These are phyloP conservation scores for Fusarium agapanthi DNA, from an alignment of 2,329 filamentous ascomycete genomes.

Conservation along the genomic window DNA sequence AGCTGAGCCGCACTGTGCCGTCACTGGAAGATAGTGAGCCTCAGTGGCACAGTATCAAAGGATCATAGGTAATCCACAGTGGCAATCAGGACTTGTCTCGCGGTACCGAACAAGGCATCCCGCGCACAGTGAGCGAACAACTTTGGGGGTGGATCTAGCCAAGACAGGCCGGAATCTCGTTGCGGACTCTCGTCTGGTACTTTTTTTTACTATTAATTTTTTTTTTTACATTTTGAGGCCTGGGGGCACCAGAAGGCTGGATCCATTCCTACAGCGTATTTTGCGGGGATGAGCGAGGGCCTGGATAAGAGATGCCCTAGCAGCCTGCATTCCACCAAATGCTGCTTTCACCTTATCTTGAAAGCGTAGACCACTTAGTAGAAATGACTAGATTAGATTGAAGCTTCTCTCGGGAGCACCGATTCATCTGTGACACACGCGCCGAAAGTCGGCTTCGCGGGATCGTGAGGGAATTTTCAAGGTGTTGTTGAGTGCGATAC, in stretches of 20 bases:
- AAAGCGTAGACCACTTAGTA: not conserved
- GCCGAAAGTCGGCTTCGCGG: constrained; percentile 9
- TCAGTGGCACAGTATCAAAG: constrained; percentile 11
- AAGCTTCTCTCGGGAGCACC: constrained; percentile 17
- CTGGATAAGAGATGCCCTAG: constrained; percentile 22
- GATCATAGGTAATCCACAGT: constrained; percentile 26
- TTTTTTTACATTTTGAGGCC: constrained; percentile 15
- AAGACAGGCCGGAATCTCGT: constrained; percentile 10
- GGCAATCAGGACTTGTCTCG: constrained; percentile 5
- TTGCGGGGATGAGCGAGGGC: constrained; percentile 30
- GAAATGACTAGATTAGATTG: not conserved
- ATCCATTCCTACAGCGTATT: constrained; percentile 21
- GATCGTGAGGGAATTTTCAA: constrained; percentile 26
- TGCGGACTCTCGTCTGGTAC: not conserved
- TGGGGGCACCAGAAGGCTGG: constrained; percentile 14
- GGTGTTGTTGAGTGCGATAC: constrained; percentile 27
- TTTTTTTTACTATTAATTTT: constrained; percentile 2
- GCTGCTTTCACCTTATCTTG: not conserved
- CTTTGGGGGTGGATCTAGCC: constrained; percentile 8
- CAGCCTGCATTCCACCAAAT: constrained; percentile 4
- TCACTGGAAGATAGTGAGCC: not conserved
- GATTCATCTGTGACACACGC: not conserved
- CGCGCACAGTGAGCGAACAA: not conserved
- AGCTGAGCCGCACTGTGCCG: constrained; percentile 21
- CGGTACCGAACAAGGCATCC: constrained; percentile 22